Evolutionary conservation across 805 yeast genomes (phyloP).

Genomic region (Priceomyces carsonii): DNA sequence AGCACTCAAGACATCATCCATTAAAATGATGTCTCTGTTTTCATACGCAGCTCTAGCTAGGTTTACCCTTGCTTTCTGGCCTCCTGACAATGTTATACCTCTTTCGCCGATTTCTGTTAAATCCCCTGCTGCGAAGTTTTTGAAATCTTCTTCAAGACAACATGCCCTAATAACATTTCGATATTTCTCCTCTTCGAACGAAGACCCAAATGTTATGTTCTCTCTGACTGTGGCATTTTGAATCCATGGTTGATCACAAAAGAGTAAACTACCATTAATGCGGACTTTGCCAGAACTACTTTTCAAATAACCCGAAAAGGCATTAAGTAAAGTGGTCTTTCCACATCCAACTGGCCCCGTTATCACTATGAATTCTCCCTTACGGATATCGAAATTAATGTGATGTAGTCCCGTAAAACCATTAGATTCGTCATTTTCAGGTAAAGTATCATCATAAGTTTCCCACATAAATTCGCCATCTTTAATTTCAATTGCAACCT

Average conservation of each 20-base stretch:
- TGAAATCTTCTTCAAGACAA: conserved; percentile 63
- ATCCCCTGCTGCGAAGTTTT: conserved; percentile 70
- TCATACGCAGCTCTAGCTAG: conserved; percentile 77
- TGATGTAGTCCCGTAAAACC: conserved; percentile 38
- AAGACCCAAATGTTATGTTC: conserved; percentile 67
- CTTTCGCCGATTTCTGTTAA: conserved; percentile 78
- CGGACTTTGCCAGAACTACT: conserved; percentile 50
- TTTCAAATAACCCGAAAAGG: conserved; percentile 70
- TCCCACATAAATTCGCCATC: conserved; percentile 73
- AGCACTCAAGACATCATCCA: conserved; percentile 80
- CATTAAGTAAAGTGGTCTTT: conserved; percentile 68
- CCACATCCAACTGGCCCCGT: conserved; percentile 85
- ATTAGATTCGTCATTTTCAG: conserved; percentile 1
- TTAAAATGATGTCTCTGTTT: conserved; percentile 60
- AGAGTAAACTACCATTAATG: conserved; percentile 50
- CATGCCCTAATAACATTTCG: conserved; percentile 58
- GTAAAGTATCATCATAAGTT: conserved; percentile 11
- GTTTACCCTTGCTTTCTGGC: conserved; percentile 79
- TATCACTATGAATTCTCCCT: conserved; percentile 70
- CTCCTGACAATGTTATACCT: conserved; percentile 84
- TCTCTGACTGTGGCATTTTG: conserved; percentile 76
- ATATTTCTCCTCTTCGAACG: conserved; percentile 52
- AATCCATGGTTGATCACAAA: conserved; percentile 76
- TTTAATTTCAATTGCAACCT: conserved; percentile 48
- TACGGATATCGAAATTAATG: conserved; percentile 51